phyloP scores from a whole-genome alignment of 208 protist genomes.

The Trypanosoma lewisi region DNA sequence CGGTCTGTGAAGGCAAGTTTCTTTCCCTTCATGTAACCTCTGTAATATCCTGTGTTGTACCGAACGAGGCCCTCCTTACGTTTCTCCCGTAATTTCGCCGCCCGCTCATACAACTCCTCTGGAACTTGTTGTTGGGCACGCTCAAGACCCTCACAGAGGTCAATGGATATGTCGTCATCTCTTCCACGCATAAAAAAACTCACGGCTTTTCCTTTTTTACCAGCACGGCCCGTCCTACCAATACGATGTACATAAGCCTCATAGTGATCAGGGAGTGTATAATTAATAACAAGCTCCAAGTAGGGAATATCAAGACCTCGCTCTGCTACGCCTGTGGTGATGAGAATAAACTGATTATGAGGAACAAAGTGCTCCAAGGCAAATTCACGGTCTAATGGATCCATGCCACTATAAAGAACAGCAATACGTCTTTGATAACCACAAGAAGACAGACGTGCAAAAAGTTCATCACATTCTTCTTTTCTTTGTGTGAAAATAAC shows the following conservation, averaged over 20 bases:
- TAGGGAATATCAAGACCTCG: conserved; percentile 97
- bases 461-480: conserved; percentile 88
- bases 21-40: conserved; percentile 71
- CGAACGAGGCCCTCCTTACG: conserved; percentile 62
- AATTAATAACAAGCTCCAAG: conserved; percentile 99
- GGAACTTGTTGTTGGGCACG: conserved; percentile 68
- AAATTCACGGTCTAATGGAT: conserved; percentile 87
- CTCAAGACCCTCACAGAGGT: conserved; percentile 79
- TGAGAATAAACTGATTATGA: conserved; percentile 86
- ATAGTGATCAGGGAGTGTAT: conserved; percentile 98
- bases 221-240: conserved; percentile 88
- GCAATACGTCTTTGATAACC: conserved; percentile 84
- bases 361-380: conserved; percentile 85
- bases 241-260: conserved; percentile 98
- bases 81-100: conserved; percentile 63
- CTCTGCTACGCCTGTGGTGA: conserved; percentile 86
- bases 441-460: conserved; percentile 60
- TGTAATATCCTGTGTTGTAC: conserved; percentile 69
- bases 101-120: conserved; percentile 78
- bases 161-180: conserved; percentile 81
- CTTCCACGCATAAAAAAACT: conserved; percentile 82
- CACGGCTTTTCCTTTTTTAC: conserved; percentile 69
- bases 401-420: conserved; percentile 90
- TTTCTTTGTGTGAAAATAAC: conserved; percentile 92
- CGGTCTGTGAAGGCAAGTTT: conserved; percentile 52